These are phyloP conservation scores for Coprinopsis sp. DNA, from an alignment of 768 basidiomycete species.

Conservation along the genomic window DNA sequence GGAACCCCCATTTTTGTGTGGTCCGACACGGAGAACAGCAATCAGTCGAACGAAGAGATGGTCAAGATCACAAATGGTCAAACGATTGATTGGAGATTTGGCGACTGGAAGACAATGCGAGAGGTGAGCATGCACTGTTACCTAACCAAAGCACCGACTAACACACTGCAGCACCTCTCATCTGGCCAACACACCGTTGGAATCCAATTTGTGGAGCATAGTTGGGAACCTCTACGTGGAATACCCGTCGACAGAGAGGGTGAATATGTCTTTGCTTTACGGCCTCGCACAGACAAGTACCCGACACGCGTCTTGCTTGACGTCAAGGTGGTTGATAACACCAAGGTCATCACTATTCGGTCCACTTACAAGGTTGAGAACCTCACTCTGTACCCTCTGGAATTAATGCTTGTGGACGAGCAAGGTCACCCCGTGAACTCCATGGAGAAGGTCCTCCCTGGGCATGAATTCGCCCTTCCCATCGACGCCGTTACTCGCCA, in stretches of 20 bases:
- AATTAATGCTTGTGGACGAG: conserved; percentile 85
- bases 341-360: conserved; percentile 90
- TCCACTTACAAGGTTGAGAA: conserved; percentile 93
- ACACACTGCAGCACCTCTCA: conserved; percentile 48
- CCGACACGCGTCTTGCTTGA: conserved; percentile 83
- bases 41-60: conserved; percentile 41
- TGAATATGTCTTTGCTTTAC: conserved; percentile 82
- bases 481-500: conserved; percentile 83
- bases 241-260: conserved; percentile 94
- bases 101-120: conserved; percentile 91
- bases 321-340: conserved; percentile 83
- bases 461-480: conserved; percentile 83
- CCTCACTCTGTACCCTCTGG: conserved; percentile 84
- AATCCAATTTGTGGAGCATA: conserved; percentile 75
- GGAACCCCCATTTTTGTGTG: conserved; percentile 82
- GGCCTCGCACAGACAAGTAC: conserved; percentile 71
- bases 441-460: conserved; percentile 86
- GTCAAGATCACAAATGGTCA: conserved; percentile 69
- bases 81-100: conserved; percentile 91
- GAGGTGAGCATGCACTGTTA: conserved; percentile 53
- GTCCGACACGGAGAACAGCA: conserved; percentile 68
- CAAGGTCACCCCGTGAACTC: conserved; percentile 76
- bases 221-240: conserved; percentile 85
- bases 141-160: conserved; percentile 2
- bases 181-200: conserved; percentile 82